Evolutionary conservation across 1,284 basidiomycete species (phyloP), one percentile per base, ranked within the genome.

Genomic region (Meira nashicola): DNA sequence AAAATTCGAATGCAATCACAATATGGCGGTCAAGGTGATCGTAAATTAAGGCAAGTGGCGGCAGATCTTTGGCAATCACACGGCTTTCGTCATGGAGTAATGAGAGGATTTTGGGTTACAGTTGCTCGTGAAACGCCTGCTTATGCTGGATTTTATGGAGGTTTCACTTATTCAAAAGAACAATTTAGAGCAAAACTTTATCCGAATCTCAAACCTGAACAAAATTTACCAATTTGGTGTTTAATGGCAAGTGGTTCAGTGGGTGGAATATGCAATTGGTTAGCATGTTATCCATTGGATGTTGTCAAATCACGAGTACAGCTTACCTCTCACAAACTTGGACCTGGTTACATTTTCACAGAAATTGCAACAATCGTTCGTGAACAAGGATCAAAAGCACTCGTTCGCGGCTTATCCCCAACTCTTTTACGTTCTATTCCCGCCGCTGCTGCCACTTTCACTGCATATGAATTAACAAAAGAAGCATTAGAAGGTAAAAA

Each of bases 1-100:
- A 90, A 92, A 80, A 90, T 97, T 49, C 85, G 90, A n/a, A 95
- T 96, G 92, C 93, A 97, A 80, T 92, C 90, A 4, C 90, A 93
- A 74, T 92, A 91, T 68, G 89, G 48, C 6, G 54, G 55, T 4
- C 17, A 15, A 2, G 41, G 38, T 1, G 46, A 43, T 23, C 90
- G 93, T 75, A 89, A 93, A 80, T 84, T 85, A 46, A 81, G 86
- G 37, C 83, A 81, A 2, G 83, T 95, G 3, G 85, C 86, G 5
- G 81, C 80, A 17, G 89, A 93, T 10, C 57, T 93, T 86, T 94
- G 90, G 87, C 78, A 74, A 33, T 80, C 89, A 58, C 90, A 87
- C 82, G 93, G 94, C 0, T 86, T 96, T 66, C 81, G 86, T 46
- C 83, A 86, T 60, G 94, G 94, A 8, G 84, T 97, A 55, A 95